These are phyloP conservation scores for Lyophyllum decastes DNA, from an alignment of 768 basidiomycete species.

Conservation along the genomic window DNA sequence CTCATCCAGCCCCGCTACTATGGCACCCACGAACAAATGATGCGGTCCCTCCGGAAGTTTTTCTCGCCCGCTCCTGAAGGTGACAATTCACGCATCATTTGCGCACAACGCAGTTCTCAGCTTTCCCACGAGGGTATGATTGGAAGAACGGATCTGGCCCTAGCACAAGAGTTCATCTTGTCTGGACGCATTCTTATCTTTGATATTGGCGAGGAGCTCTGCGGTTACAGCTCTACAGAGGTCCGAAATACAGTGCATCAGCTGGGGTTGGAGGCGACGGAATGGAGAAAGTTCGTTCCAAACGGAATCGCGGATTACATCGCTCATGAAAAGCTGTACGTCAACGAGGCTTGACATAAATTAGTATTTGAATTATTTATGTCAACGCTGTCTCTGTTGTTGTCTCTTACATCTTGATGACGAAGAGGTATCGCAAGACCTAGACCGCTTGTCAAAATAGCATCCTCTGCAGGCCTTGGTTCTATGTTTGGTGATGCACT, in stretches of 20 bases:
- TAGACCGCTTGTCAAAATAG: not conserved
- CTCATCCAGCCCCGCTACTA: slow-evolving; percentile 81
- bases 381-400: not conserved
- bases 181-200: slow-evolving; percentile 56
- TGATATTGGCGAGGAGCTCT: slow-evolving; percentile 58
- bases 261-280: slow-evolving; percentile 18
- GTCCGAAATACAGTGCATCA: slow-evolving; percentile 50
- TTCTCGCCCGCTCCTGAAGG: slow-evolving; percentile 46
- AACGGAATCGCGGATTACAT: slow-evolving; percentile 20
- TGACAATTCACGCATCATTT: slow-evolving; percentile 58
- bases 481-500: not conserved
- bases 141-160: slow-evolving; percentile 21
- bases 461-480: not conserved
- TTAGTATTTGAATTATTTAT: not conserved
- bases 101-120: slow-evolving; percentile 46
- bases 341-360: not conserved
- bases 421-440: not conserved
- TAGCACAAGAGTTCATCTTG: slow-evolving; percentile 51
- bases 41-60: slow-evolving; percentile 53
- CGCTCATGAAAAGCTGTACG: slow-evolving; percentile 15
- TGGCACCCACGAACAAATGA: slow-evolving; percentile 54
- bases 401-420: not conserved
- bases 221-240: slow-evolving; percentile 68
- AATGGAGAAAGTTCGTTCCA: slow-evolving; percentile 21
- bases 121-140: slow-evolving; percentile 7